Percentiles rank a stretch among this genome's conserved stretches.
Evolutionary conservation across 192 early-diverging fungal species (phyloP).

Genomic region (Backusella psychrophila): DNA sequence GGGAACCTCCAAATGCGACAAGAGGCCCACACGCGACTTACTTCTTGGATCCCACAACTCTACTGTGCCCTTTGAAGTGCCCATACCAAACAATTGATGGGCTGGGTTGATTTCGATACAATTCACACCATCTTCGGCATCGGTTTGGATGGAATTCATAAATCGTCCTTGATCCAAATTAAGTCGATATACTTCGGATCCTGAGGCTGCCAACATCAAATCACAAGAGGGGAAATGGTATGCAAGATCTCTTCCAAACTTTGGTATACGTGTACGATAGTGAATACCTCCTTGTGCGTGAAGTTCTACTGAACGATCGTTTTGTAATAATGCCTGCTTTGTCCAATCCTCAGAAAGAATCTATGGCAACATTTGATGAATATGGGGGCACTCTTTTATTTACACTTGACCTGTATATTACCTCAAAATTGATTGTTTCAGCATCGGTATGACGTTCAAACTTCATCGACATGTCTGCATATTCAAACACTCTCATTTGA

Average conservation of each 20-base stretch:
- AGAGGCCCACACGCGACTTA: constrained; percentile 69
- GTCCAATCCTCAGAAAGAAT: constrained; percentile 98
- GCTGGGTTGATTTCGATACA: constrained; percentile 81
- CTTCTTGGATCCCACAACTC: constrained; percentile 97
- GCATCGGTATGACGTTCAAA: constrained; percentile 95
- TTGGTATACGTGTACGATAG: constrained; percentile 90
- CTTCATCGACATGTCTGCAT: constrained; percentile 93
- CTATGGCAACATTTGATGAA: too few species aligned
- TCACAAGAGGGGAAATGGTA: constrained; percentile 95
- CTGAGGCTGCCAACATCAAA: constrained; percentile 77
- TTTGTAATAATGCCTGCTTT: constrained; percentile 88
- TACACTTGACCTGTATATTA: constrained; percentile 11
- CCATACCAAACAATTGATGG: constrained; percentile 91
- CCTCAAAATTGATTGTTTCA: constrained; percentile 85
- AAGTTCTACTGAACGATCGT: constrained; percentile 88
- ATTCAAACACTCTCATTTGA: constrained; percentile 94
- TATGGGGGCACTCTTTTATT: neutral
- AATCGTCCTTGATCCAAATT: constrained; percentile 95
- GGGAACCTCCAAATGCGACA: constrained; percentile 51
- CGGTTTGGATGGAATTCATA: constrained; percentile 77
- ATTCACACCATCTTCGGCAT: constrained; percentile 62
- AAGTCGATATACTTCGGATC: constrained; percentile 82
- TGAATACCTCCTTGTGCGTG: constrained; percentile 96
- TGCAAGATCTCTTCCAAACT: constrained; percentile 88
- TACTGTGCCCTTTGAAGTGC: constrained; percentile 80